Base-by-base conservation (phyloP, 2,329 filamentous ascomycete species). In the Cercospora sp. region DNA sequence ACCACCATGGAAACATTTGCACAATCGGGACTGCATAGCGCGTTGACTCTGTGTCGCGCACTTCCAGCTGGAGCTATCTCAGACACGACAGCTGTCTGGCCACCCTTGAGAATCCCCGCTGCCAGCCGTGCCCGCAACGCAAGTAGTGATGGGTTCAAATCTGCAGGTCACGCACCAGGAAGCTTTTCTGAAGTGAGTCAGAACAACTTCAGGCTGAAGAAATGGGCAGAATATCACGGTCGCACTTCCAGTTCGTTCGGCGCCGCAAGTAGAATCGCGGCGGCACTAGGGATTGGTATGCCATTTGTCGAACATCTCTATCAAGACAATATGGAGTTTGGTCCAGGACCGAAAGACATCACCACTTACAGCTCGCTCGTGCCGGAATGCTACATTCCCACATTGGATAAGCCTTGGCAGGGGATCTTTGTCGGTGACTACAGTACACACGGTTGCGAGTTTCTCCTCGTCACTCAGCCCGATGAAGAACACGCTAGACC, bases 401-500 rank as follows among this genome's bases (percentile, higher is more conserved):
- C 93, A 0, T 78, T 82, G 9, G 84, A 89, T 64, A 94, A 93
- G 77, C 94, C 93, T 0, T 97, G 90, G 83, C 89, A 93, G 70
- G 94, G 94, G 0, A 92, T 99, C 31, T 98, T 92, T 91, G 90
- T 93, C 16, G 94, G 94, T 0, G 94, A 97, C 77, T 97, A 97
- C 75, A 90, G 89, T 28, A 89, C 88, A 0, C 94, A 98, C 74
- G 93, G 94, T 0, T 94, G 91, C 78, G 94, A 98, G 78, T 97
- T 97, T 65, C 76, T 98, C 4, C 83, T 96, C 12, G 82, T 98
- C 57, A 84, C 93, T 73, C 95, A 99, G 75, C 88, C 89, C 0
- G 89, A 90, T 61, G 78, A 83, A 45, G 76, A 77, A 0, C 72
- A 74, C 7, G 75, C 76, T 48, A 66, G 59, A 8, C 80, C 82